Base-by-base conservation (phyloP, 768 basidiomycete species). In the Phlebiopsis flavidoalba region DNA sequence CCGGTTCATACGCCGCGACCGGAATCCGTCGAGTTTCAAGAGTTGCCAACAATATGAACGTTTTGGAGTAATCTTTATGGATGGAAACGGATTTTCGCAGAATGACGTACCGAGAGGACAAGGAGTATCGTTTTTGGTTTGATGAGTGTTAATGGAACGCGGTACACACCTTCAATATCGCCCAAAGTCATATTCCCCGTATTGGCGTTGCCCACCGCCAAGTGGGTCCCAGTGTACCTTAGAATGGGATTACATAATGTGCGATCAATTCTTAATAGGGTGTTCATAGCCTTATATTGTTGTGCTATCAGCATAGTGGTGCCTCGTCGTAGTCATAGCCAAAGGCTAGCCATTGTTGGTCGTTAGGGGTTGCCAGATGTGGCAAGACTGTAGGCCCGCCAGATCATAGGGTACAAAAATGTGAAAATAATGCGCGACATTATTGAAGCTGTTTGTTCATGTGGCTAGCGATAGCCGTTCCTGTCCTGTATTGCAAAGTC, bases 371-470 rank as follows among this genome's bases (percentile, higher is more conserved):
- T 4, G 67, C 49, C 15, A 75, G 57, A 59, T 72, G 71, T 1
- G 67, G 56, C n/a, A 64, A n/a, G 58, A 4, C 67, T 61, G 43
- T 67, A 72, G 1, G 72, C 74, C 0, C 56, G 47, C 15, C 53
- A 64, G 21, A 76, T 63, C 15, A 71, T 45, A 1, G 66, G 65
- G 49, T 79, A 75, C 64, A 81, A 65, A 70, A 73, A 81, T 24
- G 67, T 65, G 66, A 77, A 69, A 70, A 72, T 79, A 43, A 71
- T 64, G 64, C 73, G 78, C 24, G 72, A 67, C 17, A 74, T 51
- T 53, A 76, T 69, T n/a, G 73, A 76, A 0, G 77, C 74, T 5
- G 76, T 77, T 61, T 79, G 78, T 62, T 80, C 79, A n/a, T 1
- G 77, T n/a, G 76, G 57, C 72, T 73, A 5, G 72, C 69, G n/a